These are phyloP conservation scores for Aureoboletus auriporus DNA, from an alignment of 768 basidiomycete genomes.

Conservation along the genomic window DNA sequence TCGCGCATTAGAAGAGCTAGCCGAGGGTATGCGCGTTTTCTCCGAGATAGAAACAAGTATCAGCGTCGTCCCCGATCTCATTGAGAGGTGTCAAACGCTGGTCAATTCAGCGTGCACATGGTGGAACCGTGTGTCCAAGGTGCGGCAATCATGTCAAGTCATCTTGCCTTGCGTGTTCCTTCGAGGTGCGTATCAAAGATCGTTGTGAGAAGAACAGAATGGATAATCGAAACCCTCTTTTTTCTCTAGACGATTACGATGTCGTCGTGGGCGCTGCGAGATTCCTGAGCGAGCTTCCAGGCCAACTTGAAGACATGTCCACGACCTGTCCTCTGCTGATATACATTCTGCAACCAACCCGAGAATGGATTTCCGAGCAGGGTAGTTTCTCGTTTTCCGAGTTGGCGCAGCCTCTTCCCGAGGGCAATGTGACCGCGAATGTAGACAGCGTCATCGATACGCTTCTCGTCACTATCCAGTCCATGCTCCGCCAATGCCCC, in stretches of 20 bases:
- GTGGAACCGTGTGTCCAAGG: slow-evolving; percentile 24
- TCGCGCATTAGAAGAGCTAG: slow-evolving; percentile 37
- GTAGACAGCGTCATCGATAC: slow-evolving; percentile 51
- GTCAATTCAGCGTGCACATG: slow-evolving; percentile 24
- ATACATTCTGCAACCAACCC: slow-evolving; percentile 25
- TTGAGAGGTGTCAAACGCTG: slow-evolving; percentile 25
- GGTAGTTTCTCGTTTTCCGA: slow-evolving; percentile 18
- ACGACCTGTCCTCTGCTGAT: slow-evolving; percentile 24
- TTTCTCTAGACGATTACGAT: slow-evolving; percentile 34
- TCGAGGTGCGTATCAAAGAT: slow-evolving; percentile 28
- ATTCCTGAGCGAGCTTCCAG: slow-evolving; percentile 20
- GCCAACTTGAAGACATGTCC: slow-evolving; percentile 24
- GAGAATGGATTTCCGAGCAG: slow-evolving; percentile 30
- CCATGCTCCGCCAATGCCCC: slow-evolving; percentile 43
- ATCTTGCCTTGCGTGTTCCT: slow-evolving; percentile 32
- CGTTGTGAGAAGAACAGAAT: neutral
- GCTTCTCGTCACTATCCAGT: slow-evolving; percentile 65
- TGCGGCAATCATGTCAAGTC: slow-evolving; percentile 17
- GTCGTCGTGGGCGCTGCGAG: slow-evolving; percentile 27
- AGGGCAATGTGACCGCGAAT: slow-evolving; percentile 4
- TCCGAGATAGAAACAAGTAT: slow-evolving; percentile 27
- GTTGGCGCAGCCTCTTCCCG: neutral
- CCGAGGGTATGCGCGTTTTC: slow-evolving; percentile 31
- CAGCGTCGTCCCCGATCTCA: slow-evolving; percentile 18
- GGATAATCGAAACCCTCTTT: neutral